Conservation (phyloP, 768 basidiomycete species). For the Cyathus striatus region DNA sequence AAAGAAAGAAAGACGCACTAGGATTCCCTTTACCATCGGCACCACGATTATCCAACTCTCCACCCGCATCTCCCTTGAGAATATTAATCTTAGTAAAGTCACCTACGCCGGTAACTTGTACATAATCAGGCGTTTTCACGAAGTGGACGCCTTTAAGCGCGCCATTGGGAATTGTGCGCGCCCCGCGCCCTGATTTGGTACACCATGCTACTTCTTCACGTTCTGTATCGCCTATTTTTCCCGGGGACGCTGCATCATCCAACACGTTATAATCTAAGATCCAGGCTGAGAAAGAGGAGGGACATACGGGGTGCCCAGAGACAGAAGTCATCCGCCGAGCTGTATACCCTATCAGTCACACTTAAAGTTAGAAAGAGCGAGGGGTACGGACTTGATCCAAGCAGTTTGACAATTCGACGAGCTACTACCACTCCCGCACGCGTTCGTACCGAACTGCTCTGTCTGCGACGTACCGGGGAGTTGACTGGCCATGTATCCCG, state of each 20-base stretch:
- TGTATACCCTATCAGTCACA: constrained; percentile 20
- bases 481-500: constrained; percentile 35
- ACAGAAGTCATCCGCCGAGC: constrained; percentile 63
- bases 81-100: constrained; percentile 70
- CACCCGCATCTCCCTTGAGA: constrained; percentile 44
- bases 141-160: constrained; percentile 66
- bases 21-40: constrained; percentile 57
- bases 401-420: constrained; percentile 67
- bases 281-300: background rate
- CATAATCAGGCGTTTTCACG: constrained; percentile 59
- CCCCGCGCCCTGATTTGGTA: constrained; percentile 65
- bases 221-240: constrained; percentile 65
- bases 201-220: constrained; percentile 71
- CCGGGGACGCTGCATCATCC: constrained; percentile 26
- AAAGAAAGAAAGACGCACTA: constrained; percentile 15
- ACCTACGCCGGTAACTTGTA: constrained; percentile 59
- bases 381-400: constrained; percentile 49
- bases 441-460: constrained; percentile 62
- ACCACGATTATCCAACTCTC: constrained; percentile 73
- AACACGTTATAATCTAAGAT: background rate
- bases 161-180: constrained; percentile 67
- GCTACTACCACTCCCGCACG: constrained; percentile 56
- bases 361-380: background rate
- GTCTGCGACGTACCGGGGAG: constrained; percentile 48
- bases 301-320: constrained; percentile 56